A percentile compares a stretch with the other conserved stretches of the same genome.
phyloP scores from a whole-genome alignment of 2,329 filamentous ascomycete species.

The Canariomyces notabilis region DNA sequence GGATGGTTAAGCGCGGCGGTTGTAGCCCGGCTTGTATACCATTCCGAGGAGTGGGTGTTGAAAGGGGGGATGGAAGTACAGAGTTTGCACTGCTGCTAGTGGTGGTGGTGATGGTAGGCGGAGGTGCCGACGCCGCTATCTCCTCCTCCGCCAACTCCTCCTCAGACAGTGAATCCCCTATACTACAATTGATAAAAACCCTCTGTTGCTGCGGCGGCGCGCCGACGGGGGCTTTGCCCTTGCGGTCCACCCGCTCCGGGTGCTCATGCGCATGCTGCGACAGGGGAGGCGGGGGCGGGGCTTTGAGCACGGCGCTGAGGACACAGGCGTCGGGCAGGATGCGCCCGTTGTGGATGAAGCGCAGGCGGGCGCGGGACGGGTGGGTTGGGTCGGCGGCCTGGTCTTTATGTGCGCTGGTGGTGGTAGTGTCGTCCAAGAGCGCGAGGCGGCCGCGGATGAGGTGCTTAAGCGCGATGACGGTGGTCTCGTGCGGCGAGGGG shows the following conservation, averaged over 20 bases:
- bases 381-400: not conserved
- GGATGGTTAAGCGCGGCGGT: slow-evolving; percentile 4
- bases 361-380: slow-evolving; percentile 55
- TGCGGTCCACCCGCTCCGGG: too few species aligned
- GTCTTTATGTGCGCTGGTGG: slow-evolving; percentile 15
- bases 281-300: slow-evolving; percentile 52
- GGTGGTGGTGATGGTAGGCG: slow-evolving; percentile 19
- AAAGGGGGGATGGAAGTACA: slow-evolving; percentile 3
- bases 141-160: slow-evolving; percentile 59
- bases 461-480: slow-evolving; percentile 74
- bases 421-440: slow-evolving; percentile 16
- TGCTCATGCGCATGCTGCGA: slow-evolving; percentile 16
- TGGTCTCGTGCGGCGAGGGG: slow-evolving; percentile 60
- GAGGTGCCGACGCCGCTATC: slow-evolving; percentile 42
- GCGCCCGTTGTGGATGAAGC: slow-evolving; percentile 85
- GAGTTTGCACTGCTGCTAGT: slow-evolving; percentile 22
- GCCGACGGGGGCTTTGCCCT: slow-evolving; percentile 63
- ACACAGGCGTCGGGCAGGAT: slow-evolving; percentile 71
- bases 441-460: slow-evolving; percentile 70
- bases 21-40: slow-evolving; percentile 30
- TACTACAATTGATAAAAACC: slow-evolving; percentile 90
- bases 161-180: slow-evolving; percentile 67
- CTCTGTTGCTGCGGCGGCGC: slow-evolving; percentile 40
- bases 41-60: slow-evolving; percentile 3
- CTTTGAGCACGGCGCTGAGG: slow-evolving; percentile 62